Percentiles rank a stretch among this genome's conserved stretches.
These are phyloP conservation scores for Canna indica DNA, from an alignment of 176 grass and related monocot genomes.

Conservation along the genomic window DNA sequence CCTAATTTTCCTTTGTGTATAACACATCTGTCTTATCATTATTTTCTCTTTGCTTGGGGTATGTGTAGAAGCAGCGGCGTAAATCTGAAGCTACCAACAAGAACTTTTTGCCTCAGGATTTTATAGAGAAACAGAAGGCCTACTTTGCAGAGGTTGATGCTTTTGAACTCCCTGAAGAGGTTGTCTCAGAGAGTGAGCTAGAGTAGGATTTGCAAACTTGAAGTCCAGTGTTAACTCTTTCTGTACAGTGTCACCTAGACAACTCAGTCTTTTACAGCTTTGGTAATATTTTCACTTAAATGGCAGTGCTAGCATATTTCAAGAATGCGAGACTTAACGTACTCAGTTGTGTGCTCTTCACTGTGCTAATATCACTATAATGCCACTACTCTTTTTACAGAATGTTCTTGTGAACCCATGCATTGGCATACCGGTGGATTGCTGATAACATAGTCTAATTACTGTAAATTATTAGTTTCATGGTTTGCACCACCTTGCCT, in stretches of 20 bases:
- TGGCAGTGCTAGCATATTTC: neutral
- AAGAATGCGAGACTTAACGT: neutral
- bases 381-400: no score
- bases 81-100: neutral
- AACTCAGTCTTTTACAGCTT: neutral
- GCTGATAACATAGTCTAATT: no score
- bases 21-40: neutral
- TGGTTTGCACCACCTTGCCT: no score
- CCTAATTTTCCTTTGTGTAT: neutral
- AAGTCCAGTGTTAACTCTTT: neutral
- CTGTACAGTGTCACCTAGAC: conserved; percentile 18
- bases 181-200: conserved; percentile 31
- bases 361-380: no score
- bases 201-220: conserved; percentile 10
- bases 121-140: conserved; percentile 37
- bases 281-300: neutral
- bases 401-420: no score
- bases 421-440: no score
- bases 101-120: conserved; percentile 25
- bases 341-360: neutral
- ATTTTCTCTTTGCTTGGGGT: neutral
- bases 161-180: conserved; percentile 41
- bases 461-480: no score
- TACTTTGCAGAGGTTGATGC: conserved; percentile 50
- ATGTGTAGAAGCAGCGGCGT: neutral